Base-by-base conservation (phyloP, 2,329 filamentous ascomycete genomes). In the Trichoderma aggressivum region DNA sequence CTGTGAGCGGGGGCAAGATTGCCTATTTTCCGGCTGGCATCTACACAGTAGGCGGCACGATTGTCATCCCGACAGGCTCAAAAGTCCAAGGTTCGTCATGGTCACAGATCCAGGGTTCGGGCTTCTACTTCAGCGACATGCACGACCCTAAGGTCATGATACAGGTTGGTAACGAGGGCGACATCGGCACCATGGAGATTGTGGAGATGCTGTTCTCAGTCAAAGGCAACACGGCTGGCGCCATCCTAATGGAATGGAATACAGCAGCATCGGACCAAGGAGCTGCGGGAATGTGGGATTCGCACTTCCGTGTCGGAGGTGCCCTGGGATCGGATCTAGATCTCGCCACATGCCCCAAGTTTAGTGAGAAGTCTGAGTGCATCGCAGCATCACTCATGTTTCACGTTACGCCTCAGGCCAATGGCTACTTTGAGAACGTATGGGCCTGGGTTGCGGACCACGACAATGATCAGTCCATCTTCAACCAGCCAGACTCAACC, bases 381-480 rank as follows among this genome's bases (percentile, higher is more conserved):
- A 83, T 86, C 3, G 90, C 87, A 18, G 88, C 88, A 4, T 89
- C 88, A 80, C 24, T 88, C 75, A 82, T 82, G 61, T 77, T 85
- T 73, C 82, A 84, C 73, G 75, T 85, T 16, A 84, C 83, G 4
- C 74, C 76, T 62, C 71, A 73, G 6, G 81, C 83, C 3, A 78
- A 84, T 21, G 87, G 86, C 5, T 86, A 85, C 72, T 80, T 85
- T 71, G 83, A 85, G 73, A 85, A 87, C 74, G 79, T 84, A 72
- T 92, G 90, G 89, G 86, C 89, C 72, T 93, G 90, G 90, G 87
- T 88, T 12, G 86, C 90, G 2, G 91, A 93, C 77, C 90, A 93
- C 73, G 87, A 89, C 66, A 80, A 88, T 26, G 87, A 89, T 73
- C 39, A 43, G 39, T 43, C 39, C 39, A 43, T 43, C 39, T 43